Evolutionary conservation across 768 basidiomycete genomes (phyloP).

Genomic region (Pisolithus marmoratus): DNA sequence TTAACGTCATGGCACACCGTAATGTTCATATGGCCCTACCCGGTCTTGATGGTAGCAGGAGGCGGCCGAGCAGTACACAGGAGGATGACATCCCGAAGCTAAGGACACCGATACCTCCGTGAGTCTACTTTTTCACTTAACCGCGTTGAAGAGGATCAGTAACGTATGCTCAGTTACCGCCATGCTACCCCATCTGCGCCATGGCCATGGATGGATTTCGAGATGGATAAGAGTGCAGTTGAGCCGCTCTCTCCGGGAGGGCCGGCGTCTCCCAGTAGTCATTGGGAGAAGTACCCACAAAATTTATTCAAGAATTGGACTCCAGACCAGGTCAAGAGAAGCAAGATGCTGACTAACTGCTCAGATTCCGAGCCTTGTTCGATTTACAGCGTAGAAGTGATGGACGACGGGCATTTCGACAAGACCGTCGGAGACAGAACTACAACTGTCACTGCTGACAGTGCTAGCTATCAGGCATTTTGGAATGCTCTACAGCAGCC

Average conservation of each 20-base stretch:
- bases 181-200: constrained; percentile 36
- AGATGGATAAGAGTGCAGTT: constrained; percentile 16
- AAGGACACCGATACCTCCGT: constrained; percentile 24
- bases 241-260: background rate
- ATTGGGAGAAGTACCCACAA: constrained; percentile 42
- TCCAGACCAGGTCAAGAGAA: constrained; percentile 32
- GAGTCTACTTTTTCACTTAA: background rate
- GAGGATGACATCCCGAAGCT: constrained; percentile 4
- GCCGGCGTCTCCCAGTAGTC: background rate
- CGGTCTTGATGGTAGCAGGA: background rate
- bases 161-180: constrained; percentile 29
- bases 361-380: constrained; percentile 6
- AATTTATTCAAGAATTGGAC: constrained; percentile 56
- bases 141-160: constrained; percentile 7
- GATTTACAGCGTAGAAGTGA: constrained; percentile 20
- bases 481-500: constrained; percentile 24
- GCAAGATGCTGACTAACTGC: constrained; percentile 27
- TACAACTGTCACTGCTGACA: constrained; percentile 14
- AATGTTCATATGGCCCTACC: background rate
- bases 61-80: background rate
- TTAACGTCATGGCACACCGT: background rate
- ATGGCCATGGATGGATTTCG: constrained; percentile 39
- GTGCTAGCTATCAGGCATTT: constrained; percentile 6
- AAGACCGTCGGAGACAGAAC: constrained; percentile 1
- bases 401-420: constrained; percentile 11